phyloP scores from a whole-genome alignment of 208 protist species.

The Phytomonas serpens region DNA sequence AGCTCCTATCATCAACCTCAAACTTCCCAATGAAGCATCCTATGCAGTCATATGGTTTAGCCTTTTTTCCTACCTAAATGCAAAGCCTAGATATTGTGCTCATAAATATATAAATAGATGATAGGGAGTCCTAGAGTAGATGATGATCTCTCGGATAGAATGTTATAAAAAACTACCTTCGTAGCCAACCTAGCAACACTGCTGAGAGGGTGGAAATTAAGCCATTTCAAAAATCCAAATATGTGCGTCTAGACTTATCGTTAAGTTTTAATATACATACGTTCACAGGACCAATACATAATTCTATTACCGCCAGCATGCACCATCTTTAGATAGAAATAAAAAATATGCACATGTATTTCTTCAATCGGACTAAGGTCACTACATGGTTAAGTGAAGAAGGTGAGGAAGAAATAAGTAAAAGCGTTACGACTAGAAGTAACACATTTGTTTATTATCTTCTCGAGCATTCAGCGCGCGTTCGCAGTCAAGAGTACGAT shows the following conservation, averaged over 20 bases:
- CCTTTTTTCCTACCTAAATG: neutral
- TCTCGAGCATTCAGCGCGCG: constrained; percentile 54
- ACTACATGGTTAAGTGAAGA: neutral
- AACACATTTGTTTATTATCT: constrained; percentile 26
- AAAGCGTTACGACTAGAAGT: constrained; percentile 20
- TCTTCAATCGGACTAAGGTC: neutral
- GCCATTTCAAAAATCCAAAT: neutral
- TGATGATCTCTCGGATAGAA: neutral
- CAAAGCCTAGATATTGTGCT: neutral
- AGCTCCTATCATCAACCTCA: neutral
- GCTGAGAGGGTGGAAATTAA: neutral
- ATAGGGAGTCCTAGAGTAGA: neutral
- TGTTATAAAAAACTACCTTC: neutral
- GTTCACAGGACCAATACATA: neutral
- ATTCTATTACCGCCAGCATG: neutral
- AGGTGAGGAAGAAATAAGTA: neutral
- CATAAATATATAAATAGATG: neutral
- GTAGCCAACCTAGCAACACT: neutral
- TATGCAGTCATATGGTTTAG: neutral
- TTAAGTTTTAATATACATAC: neutral
- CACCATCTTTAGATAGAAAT: neutral
- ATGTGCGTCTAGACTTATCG: neutral
- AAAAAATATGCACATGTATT: neutral
- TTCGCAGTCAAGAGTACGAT: constrained; percentile 32
- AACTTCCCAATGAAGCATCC: neutral